Evolutionary conservation across 805 yeast genomes (phyloP).

Genomic region (Metschnikowia bowlesiae): DNA sequence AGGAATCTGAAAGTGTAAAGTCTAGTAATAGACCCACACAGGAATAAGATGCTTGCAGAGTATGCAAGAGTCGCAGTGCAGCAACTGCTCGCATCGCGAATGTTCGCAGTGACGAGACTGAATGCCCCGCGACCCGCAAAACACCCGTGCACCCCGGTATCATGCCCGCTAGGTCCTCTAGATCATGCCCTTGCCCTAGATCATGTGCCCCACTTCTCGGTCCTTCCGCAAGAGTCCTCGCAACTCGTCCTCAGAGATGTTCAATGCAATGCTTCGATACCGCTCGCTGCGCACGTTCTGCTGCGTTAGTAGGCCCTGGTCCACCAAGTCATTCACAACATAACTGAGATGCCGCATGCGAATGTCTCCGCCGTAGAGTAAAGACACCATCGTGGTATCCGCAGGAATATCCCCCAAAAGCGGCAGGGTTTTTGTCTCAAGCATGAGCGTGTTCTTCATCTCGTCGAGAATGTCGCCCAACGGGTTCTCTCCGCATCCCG

Average conservation of each 20-base stretch:
- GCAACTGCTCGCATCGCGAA: no score
- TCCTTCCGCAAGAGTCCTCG: slow-evolving; percentile 58
- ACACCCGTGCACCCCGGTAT: slow-evolving; percentile 8
- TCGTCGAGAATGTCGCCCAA: slow-evolving; percentile 81
- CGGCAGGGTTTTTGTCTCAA: slow-evolving; percentile 30
- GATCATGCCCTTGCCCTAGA: not conserved
- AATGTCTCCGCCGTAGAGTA: slow-evolving; percentile 29
- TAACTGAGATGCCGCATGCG: slow-evolving; percentile 58
- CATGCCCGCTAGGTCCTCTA: no score
- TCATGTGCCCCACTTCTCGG: slow-evolving; percentile 15
- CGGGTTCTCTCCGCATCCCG: slow-evolving; percentile 65
- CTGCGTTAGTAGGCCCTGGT: slow-evolving; percentile 69
- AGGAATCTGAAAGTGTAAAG: no score
- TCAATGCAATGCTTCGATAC: slow-evolving; percentile 56
- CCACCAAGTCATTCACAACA: slow-evolving; percentile 65
- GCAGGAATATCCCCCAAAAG: slow-evolving; percentile 9
- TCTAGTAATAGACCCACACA: no score
- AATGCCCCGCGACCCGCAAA: not conserved
- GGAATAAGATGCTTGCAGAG: no score
- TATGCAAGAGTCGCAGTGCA: no score
- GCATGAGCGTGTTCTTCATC: slow-evolving; percentile 47
- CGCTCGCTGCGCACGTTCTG: slow-evolving; percentile 70
- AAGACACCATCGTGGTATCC: slow-evolving; percentile 14
- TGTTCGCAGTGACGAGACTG: no score
- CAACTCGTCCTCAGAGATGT: slow-evolving; percentile 68